Evolutionary conservation across 1,284 basidiomycete species (phyloP).

Genomic region (Abortiporus biennis): DNA sequence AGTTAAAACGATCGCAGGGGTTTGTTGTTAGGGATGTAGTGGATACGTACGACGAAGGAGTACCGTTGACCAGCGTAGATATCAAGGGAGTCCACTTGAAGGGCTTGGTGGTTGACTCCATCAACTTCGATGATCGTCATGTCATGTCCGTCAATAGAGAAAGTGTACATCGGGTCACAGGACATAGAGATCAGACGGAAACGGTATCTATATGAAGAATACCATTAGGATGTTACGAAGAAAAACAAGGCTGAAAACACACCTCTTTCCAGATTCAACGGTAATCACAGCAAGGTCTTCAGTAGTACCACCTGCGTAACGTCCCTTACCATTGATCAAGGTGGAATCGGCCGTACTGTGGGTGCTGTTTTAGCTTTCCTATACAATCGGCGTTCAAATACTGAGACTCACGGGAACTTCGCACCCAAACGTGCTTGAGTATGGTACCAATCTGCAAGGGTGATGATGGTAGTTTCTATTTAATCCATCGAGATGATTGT

Average conservation of each 20-base stretch:
- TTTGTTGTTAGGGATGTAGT: no score
- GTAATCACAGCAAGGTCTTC: conserved; percentile 25
- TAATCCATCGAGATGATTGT: conserved; percentile 4
- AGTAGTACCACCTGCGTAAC: conserved; percentile 18
- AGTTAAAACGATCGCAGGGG: conserved; percentile 6
- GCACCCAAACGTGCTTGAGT: conserved; percentile 1
- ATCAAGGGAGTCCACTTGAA: conserved; percentile 32
- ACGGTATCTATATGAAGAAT: conserved; percentile 20
- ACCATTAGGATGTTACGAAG: conserved; percentile 5
- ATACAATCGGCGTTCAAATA: conserved; percentile 2
- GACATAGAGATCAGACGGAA: conserved; percentile 45
- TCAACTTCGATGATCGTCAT: conserved; percentile 50
- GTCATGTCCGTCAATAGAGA: conserved; percentile 40
- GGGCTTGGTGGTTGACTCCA: conserved; percentile 34
- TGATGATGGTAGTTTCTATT: conserved; percentile 18
- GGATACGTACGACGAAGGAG: conserved; percentile 22
- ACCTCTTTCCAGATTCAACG: conserved; percentile 28
- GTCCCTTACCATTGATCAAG: conserved; percentile 46
- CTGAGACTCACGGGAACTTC: conserved; percentile 7
- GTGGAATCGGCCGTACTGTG: conserved; percentile 21
- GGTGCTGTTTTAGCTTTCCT: neutral
- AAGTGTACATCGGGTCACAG: conserved; percentile 25
- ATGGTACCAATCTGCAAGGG: conserved; percentile 21
- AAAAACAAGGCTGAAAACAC: neutral
- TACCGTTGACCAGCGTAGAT: conserved; percentile 33